A percentile compares a stretch with the other conserved stretches of the same genome.
These are phyloP conservation scores for Dalbergia oliveri DNA, from an alignment of 306 rosid genomes.

Conservation along the genomic window DNA sequence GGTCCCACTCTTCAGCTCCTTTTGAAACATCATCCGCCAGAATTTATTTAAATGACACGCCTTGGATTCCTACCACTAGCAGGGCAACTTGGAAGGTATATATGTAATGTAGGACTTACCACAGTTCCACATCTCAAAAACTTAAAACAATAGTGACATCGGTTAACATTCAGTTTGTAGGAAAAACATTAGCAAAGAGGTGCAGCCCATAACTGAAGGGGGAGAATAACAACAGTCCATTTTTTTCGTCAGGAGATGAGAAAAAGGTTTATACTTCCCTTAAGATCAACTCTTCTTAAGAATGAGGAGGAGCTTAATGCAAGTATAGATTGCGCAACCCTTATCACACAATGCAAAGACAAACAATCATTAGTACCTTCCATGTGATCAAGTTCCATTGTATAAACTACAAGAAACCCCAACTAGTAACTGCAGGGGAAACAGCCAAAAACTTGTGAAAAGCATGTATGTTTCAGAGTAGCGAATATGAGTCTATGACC, in stretches of 20 bases:
- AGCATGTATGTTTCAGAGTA: background rate
- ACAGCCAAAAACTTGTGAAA: background rate
- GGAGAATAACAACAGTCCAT: background rate
- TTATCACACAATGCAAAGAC: conserved; percentile 9
- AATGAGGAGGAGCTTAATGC: conserved; percentile 5
- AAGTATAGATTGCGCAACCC: background rate
- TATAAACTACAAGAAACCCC: conserved; percentile 39
- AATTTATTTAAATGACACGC: conserved; percentile 16
- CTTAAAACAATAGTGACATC: background rate
- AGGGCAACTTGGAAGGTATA: conserved; percentile 9
- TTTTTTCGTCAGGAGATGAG: background rate
- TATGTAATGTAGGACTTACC: background rate
- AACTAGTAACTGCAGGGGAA: conserved; percentile 42
- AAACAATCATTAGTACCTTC: conserved; percentile 39
- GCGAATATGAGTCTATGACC: background rate
- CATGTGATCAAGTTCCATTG: conserved; percentile 32
- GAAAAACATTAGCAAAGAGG: background rate
- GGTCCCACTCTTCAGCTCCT: conserved; percentile 17
- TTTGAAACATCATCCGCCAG: conserved; percentile 21
- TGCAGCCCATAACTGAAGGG: conserved; percentile 10
- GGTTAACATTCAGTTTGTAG: conserved; percentile 19
- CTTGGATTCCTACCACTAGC: conserved; percentile 24
- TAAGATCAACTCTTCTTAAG: background rate
- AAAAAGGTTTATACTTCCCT: conserved; percentile 12
- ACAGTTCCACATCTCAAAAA: conserved; percentile 23